These are phyloP conservation scores for Aspergillus felis DNA, from an alignment of 2,329 filamentous ascomycete genomes.

Conservation along the genomic window DNA sequence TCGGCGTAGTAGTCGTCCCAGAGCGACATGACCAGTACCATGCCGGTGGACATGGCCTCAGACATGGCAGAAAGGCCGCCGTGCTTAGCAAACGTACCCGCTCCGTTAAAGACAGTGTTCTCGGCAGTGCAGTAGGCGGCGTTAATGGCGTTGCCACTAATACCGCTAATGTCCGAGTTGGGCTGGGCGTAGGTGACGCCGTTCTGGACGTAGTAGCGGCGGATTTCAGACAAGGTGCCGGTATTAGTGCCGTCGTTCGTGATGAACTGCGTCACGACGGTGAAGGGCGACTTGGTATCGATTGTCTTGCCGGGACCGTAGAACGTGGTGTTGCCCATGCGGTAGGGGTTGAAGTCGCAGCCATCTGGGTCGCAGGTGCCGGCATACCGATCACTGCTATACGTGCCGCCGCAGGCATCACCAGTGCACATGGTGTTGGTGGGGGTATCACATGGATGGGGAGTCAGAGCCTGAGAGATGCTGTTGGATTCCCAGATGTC, in stretches of 20 bases:
- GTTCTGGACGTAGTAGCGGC: slow-evolving; percentile 63
- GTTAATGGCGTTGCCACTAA: slow-evolving; percentile 54
- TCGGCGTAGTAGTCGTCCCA: slow-evolving; percentile 65
- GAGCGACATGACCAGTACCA: slow-evolving; percentile 59
- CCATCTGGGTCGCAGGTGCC: slow-evolving; percentile 66
- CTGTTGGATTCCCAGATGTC: slow-evolving; percentile 69
- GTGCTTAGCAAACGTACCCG: slow-evolving; percentile 49
- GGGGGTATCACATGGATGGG: slow-evolving; percentile 57
- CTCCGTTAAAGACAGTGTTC: slow-evolving; percentile 55
- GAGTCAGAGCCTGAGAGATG: slow-evolving; percentile 61
- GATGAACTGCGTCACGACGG: slow-evolving; percentile 65
- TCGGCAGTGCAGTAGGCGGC: slow-evolving; percentile 55
- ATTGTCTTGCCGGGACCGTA: slow-evolving; percentile 58
- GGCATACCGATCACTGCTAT: slow-evolving; percentile 52
- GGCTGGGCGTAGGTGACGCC: slow-evolving; percentile 55
- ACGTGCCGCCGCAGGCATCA: slow-evolving; percentile 52
- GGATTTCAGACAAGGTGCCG: slow-evolving; percentile 58
- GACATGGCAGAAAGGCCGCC: slow-evolving; percentile 57
- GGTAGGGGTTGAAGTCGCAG: slow-evolving; percentile 68
- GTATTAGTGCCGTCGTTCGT: slow-evolving; percentile 47
- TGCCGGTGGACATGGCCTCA: slow-evolving; percentile 52
- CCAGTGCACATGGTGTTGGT: slow-evolving; percentile 51
- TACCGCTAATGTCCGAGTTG: slow-evolving; percentile 50
- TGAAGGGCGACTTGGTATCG: slow-evolving; percentile 58
- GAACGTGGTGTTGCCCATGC: slow-evolving; percentile 60